phyloP scores from a whole-genome alignment of 225 moss, liverwort and hornwort genomes.

The Thuidium tamariscinum region DNA sequence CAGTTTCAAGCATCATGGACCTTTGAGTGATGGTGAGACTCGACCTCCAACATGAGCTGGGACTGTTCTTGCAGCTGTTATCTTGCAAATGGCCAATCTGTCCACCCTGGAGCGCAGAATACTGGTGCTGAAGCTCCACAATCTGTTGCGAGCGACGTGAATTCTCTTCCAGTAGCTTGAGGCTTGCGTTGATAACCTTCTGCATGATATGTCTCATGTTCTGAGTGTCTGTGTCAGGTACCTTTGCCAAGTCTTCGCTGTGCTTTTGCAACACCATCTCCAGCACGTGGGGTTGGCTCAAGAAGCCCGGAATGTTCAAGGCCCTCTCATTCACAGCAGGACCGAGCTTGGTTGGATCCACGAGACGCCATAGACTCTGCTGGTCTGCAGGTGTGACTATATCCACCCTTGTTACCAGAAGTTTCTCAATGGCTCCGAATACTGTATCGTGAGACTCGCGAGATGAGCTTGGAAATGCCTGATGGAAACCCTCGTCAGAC shows the following conservation, averaged over 20 bases:
- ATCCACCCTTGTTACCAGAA: constrained; percentile 32
- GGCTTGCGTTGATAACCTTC: constrained; percentile 89
- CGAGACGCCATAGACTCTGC: constrained; percentile 71
- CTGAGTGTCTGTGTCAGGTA: constrained; percentile 61
- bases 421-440: constrained; percentile 79
- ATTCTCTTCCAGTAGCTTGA: constrained; percentile 84
- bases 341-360: constrained; percentile 74
- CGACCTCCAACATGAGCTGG: constrained; percentile 58
- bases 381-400: constrained; percentile 24
- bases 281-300: constrained; percentile 88
- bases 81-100: constrained; percentile 52
- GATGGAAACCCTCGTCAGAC: not conserved
- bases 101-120: constrained; percentile 51
- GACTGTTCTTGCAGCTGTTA: constrained; percentile 61
- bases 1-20: constrained; percentile 48
- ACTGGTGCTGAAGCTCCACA: constrained; percentile 65
- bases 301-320: constrained; percentile 59
- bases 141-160: constrained; percentile 74
- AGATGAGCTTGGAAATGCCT: constrained; percentile 56
- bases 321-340: constrained; percentile 65
- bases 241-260: constrained; percentile 72
- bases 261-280: constrained; percentile 83
- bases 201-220: constrained; percentile 85
- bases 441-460: constrained; percentile 66
- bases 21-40: constrained; percentile 24